Evolutionary conservation across 129 eudicot species (phyloP).

Genomic region (Rutidosis leptorrhynchoides): DNA sequence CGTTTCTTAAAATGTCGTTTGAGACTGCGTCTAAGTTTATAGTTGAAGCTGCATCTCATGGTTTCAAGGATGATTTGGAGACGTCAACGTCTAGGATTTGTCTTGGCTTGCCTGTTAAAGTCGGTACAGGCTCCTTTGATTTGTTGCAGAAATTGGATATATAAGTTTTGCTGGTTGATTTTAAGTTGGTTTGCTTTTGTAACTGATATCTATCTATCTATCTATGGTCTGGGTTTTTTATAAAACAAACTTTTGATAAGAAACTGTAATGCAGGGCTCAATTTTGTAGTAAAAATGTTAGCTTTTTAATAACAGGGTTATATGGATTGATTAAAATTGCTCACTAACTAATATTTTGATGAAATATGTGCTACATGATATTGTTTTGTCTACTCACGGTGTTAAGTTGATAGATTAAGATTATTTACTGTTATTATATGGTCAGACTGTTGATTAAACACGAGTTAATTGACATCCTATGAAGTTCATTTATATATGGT

Average conservation of each 20-base stretch:
- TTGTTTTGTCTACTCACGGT: no score
- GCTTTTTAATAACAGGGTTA: neutral
- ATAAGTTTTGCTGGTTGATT: constrained; percentile 15
- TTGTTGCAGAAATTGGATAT: constrained; percentile 67
- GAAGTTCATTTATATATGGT: no score
- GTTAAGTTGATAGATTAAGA: no score
- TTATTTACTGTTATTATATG: no score
- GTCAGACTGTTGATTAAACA: no score
- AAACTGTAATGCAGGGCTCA: constrained; percentile 10
- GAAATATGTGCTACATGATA: neutral
- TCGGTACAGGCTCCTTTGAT: constrained; percentile 86
- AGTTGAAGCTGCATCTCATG: constrained; percentile 72
- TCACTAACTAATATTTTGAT: no score
- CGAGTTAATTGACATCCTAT: no score
- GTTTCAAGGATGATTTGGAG: constrained; percentile 63
- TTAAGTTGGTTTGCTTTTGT: neutral
- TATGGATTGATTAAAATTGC: neutral
- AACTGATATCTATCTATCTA: no score
- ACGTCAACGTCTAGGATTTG: constrained; percentile 83
- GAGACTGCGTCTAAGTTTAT: constrained; percentile 86
- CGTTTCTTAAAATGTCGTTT: constrained; percentile 79
- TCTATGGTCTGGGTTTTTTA: neutral
- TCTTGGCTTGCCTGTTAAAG: constrained; percentile 83
- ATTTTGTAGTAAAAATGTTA: constrained; percentile 20
- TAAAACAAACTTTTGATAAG: constrained; percentile 5